These are phyloP conservation scores for Tetradesmus obliquus DNA, from an alignment of 139 green algal genomes.

Conservation along the genomic window DNA sequence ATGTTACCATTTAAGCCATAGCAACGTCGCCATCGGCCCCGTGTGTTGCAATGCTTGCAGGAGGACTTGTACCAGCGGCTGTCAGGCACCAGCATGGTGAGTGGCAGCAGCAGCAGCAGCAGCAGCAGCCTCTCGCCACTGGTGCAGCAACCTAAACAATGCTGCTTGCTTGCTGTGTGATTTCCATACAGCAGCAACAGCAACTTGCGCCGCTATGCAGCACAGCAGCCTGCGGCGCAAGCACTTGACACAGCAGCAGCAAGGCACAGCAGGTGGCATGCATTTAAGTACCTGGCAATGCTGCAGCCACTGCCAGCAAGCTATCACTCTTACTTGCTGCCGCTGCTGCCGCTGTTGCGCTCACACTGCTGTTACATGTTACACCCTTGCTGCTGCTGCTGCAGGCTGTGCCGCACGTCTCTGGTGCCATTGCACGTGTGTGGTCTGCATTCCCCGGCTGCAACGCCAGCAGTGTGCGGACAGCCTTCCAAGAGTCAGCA, in stretches of 20 bases:
- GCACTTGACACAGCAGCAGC: no score
- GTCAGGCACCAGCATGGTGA: conserved; percentile 40
- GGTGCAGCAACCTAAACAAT: no score
- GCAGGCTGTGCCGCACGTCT: conserved; percentile 28
- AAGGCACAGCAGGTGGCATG: no score
- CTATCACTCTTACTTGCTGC: background rate
- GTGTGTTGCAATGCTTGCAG: background rate
- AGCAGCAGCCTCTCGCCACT: background rate
- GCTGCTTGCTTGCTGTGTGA: no score
- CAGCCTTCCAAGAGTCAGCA: conserved; percentile 24
- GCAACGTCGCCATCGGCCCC: no score
- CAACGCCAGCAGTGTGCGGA: background rate
- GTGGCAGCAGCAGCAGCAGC: background rate
- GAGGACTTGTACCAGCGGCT: conserved; percentile 4
- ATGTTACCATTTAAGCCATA: no score
- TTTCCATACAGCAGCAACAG: no score
- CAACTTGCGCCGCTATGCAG: no score
- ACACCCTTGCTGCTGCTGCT: background rate
- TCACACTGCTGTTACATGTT: background rate
- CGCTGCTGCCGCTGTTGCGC: background rate
- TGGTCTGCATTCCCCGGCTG: conserved; percentile 41
- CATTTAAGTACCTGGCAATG: no score
- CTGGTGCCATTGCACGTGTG: conserved; percentile 17
- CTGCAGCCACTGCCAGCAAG: no score
- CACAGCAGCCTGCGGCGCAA: no score